phyloP scores from a whole-genome alignment of 2,329 filamentous ascomycete species.

The Monilinia fructicola region DNA sequence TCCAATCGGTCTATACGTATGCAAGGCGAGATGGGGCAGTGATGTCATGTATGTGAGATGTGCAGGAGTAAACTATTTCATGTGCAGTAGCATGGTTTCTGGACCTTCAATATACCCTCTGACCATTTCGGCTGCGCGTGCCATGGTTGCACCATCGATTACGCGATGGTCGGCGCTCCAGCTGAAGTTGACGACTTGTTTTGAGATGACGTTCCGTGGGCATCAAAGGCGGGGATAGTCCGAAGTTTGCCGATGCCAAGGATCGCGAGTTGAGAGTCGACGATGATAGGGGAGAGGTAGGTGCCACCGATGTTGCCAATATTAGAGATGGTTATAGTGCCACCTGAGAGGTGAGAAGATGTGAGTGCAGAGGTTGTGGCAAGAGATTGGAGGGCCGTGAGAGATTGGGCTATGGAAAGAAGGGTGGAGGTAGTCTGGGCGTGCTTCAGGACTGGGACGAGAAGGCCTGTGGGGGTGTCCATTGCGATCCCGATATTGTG shows the following conservation, averaged over 20 bases:
- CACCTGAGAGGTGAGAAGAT: conserved; percentile 73
- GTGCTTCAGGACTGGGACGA: conserved; percentile 89
- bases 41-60: conserved; percentile 14
- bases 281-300: conserved; percentile 87
- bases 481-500: conserved; percentile 97
- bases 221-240: conserved; percentile 74
- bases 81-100: conserved; percentile 79
- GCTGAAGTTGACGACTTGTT: conserved; percentile 84
- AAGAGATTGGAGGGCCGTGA: conserved; percentile 69
- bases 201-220: conserved; percentile 60
- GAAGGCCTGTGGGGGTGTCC: conserved; percentile 82
- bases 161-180: conserved; percentile 96
- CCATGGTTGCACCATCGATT: conserved; percentile 92
- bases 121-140: conserved; percentile 81
- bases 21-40: background rate
- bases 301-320: conserved; percentile 94
- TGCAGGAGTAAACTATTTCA: conserved; percentile 55
- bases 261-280: conserved; percentile 88
- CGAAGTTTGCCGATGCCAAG: conserved; percentile 82
- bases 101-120: conserved; percentile 78
- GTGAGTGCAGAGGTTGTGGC: conserved; percentile 74
- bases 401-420: conserved; percentile 72
- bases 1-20: background rate
- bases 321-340: conserved; percentile 94
- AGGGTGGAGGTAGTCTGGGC: conserved; percentile 72